These are phyloP conservation scores for Stramenopiles sp. DNA, from an alignment of 352 stramenopile genomes.

Conservation along the genomic window DNA sequence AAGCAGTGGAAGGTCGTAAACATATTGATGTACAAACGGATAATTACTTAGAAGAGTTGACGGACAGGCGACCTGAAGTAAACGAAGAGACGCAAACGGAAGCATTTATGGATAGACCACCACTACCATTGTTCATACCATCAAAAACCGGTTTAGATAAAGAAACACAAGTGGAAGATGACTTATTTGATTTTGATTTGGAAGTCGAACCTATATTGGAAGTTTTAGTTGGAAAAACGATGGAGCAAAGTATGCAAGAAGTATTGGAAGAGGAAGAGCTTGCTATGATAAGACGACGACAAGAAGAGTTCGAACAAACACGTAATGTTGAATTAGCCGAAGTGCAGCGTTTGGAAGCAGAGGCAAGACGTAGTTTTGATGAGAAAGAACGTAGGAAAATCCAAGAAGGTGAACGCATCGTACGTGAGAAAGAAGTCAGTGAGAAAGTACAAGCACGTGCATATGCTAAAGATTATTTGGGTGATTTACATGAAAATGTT, in stretches of 20 bases:
- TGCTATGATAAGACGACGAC: constrained; percentile 52
- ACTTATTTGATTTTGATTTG: constrained; percentile 83
- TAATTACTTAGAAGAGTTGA: constrained; percentile 77
- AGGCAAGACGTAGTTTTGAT: constrained; percentile 63
- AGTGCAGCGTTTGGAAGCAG: constrained; percentile 73
- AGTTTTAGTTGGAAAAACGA: constrained; percentile 76
- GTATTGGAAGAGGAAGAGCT: constrained; percentile 80
- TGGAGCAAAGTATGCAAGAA: constrained; percentile 76
- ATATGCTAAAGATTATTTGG: constrained; percentile 64
- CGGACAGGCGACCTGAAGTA: constrained; percentile 56
- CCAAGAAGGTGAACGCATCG: constrained; percentile 43
- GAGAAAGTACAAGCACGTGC: constrained; percentile 67
- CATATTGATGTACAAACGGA: constrained; percentile 85
- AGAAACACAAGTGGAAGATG: constrained; percentile 66
- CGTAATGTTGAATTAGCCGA: constrained; percentile 74
- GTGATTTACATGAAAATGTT: constrained; percentile 50
- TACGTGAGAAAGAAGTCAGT: constrained; percentile 51
- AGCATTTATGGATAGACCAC: constrained; percentile 51
- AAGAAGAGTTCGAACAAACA: constrained; percentile 69
- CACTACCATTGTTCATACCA: constrained; percentile 54
- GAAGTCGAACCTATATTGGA: constrained; percentile 81
- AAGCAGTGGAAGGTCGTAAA: constrained; percentile 43
- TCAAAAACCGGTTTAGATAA: constrained; percentile 57
- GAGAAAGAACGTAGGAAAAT: constrained; percentile 63
- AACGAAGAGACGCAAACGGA: constrained; percentile 74